These are phyloP conservation scores for Epithemia pelagica DNA, from an alignment of 108 stramenopile genomes.

Conservation along the genomic window DNA sequence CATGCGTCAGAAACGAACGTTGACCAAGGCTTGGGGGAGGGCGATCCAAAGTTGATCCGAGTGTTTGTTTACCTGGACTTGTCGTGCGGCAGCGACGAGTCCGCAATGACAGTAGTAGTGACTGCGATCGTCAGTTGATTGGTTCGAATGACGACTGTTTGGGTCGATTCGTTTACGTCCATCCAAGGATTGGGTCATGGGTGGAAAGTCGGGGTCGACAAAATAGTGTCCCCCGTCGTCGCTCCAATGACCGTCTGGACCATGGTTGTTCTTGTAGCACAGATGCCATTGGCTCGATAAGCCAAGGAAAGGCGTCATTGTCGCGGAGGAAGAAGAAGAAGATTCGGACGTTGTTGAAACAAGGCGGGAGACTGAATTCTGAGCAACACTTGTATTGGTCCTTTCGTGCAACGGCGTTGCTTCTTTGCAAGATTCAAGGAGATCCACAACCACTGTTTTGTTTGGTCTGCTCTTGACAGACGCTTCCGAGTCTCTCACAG, in stretches of 20 bases:
- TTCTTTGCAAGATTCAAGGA: neutral
- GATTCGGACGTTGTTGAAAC: neutral
- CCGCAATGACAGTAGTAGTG: conserved; percentile 1
- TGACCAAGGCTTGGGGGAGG: no score
- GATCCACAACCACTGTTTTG: neutral
- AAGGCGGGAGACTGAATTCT: neutral
- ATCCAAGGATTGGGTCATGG: conserved; percentile 23
- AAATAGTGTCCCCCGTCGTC: conserved; percentile 3
- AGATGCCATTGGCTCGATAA: neutral
- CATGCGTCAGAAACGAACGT: no score
- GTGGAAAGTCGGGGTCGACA: conserved; percentile 36
- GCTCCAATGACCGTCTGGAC: neutral
- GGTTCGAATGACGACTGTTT: neutral
- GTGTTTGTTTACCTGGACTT: neutral
- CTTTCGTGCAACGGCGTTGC: neutral
- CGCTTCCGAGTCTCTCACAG: no score
- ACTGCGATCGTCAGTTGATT: neutral
- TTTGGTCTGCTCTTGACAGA: neutral
- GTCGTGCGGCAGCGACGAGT: conserved; percentile 3
- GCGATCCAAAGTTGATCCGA: no score
- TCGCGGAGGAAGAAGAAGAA: neutral
- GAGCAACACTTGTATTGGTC: neutral
- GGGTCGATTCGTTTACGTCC: conserved; percentile 11
- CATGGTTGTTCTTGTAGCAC: neutral
- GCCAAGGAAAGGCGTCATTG: neutral